Evolutionary conservation across 1,284 basidiomycete species (phyloP).

Genomic region (Phaffia rhodozyma): DNA sequence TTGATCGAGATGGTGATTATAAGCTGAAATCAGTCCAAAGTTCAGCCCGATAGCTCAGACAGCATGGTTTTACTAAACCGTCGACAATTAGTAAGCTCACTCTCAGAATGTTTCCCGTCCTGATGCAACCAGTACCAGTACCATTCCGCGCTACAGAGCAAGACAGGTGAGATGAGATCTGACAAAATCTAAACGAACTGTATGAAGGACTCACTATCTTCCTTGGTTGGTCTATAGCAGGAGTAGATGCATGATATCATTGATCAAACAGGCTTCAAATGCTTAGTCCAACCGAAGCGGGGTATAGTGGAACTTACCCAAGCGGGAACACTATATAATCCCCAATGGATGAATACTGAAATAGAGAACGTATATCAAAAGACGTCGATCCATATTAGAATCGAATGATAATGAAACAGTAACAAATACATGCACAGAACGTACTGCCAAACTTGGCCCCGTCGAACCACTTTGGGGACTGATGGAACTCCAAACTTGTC

Average conservation of each 20-base stretch:
- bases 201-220: too few species aligned
- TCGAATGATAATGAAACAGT: not conserved
- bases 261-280: not conserved
- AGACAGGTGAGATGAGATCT: too few species aligned
- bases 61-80: too few species aligned
- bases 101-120: slow-evolving; percentile 10
- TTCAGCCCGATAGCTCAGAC: too few species aligned
- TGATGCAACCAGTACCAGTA: slow-evolving; percentile 27
- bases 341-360: slow-evolving; percentile 53
- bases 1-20: slow-evolving; percentile 42
- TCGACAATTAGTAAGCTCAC: slow-evolving; percentile 20
- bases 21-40: slow-evolving; percentile 33
- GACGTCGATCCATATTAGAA: slow-evolving; percentile 38
- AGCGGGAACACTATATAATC: slow-evolving; percentile 40
- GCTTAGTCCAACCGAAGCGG: slow-evolving; percentile 33
- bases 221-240: too few species aligned
- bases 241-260: too few species aligned
- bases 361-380: slow-evolving; percentile 31
- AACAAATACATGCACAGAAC: not conserved
- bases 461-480: slow-evolving; percentile 41
- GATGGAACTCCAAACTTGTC: slow-evolving; percentile 38
- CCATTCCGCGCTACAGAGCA: too few species aligned
- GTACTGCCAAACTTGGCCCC: slow-evolving; percentile 31
- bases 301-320: slow-evolving; percentile 16
- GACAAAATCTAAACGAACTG: too few species aligned